These are phyloP conservation scores for Cryptosporidium ryanae DNA, from an alignment of 169 alveolate genomes.

Conservation along the genomic window DNA sequence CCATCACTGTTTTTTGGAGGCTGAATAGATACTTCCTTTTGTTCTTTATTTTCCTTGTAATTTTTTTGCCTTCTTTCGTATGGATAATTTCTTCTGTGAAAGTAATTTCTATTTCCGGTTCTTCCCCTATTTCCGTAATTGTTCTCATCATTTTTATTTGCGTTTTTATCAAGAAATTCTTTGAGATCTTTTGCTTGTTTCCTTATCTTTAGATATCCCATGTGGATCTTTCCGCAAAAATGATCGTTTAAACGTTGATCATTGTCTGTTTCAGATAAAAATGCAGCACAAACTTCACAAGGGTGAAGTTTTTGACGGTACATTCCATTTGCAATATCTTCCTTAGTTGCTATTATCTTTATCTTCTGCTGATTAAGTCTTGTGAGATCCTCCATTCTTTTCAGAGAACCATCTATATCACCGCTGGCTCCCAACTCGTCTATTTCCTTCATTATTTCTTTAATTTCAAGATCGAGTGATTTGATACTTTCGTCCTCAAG, in stretches of 20 bases:
- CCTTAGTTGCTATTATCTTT: slow-evolving; percentile 78
- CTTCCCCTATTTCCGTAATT: neutral
- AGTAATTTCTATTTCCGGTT: neutral
- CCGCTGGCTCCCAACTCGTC: slow-evolving; percentile 80
- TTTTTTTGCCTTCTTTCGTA: neutral
- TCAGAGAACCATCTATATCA: slow-evolving; percentile 82
- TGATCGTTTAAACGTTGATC: slow-evolving; percentile 85
- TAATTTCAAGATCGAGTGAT: slow-evolving; percentile 49
- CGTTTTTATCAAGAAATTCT: slow-evolving; percentile 31
- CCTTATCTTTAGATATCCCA: slow-evolving; percentile 83
- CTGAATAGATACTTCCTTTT: neutral
- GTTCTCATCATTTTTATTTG: neutral
- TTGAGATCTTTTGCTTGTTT: slow-evolving; percentile 74
- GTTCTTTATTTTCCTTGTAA: neutral
- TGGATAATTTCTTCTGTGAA: neutral
- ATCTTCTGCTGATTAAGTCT: slow-evolving; percentile 79
- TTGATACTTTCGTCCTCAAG: slow-evolving; percentile 62
- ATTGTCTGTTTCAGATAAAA: slow-evolving; percentile 81
- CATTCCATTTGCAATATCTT: slow-evolving; percentile 81
- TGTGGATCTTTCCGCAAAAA: slow-evolving; percentile 84
- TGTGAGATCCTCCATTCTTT: slow-evolving; percentile 81
- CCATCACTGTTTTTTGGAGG: no score
- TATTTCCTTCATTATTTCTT: slow-evolving; percentile 60
- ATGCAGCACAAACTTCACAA: slow-evolving; percentile 87
- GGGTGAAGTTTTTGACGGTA: slow-evolving; percentile 84